Base-by-base conservation (phyloP, 305 asterid species). In the Striga hermonthica region DNA sequence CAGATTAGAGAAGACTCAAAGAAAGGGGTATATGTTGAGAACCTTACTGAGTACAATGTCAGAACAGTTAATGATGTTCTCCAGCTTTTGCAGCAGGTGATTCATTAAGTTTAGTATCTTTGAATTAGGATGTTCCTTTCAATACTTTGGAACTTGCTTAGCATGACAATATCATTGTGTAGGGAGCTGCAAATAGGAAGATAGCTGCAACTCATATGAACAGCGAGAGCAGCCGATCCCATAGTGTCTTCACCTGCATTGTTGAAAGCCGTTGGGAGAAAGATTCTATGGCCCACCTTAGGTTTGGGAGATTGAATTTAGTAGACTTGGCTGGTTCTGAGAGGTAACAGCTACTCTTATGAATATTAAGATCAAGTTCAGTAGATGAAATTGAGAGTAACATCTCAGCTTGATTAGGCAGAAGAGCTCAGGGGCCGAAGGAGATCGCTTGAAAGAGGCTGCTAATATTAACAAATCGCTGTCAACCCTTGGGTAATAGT, bases 301-400 rank as follows among this genome's bases (percentile, higher is more conserved):
- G 95, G 73, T 90, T 87, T 77, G 94, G 88, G 68, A 90, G 91
- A 67, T 71, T 87, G 74, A 90, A 90, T 76, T 75, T 90, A 74
- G 97, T 87, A 52, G 97, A 90, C 76, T 80, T 87, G 61, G 94
- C 97, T 82, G 97, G 97, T 66, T 87, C 97, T 66, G 95, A 90
- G 74, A 90, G 97, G 94, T 90, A 80, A 71, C 11, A 56, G 6
- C 63, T 22, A 13, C 53, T 75, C 60, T 69, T 48, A 47, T 56
- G 31, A 58, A 60, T 59, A 60, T 31, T 65, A 67, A 67, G 64
- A 62, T 66, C 67, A 55, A 22, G 39, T 45, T 64, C 75, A 50
- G 58, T 28, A 57, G 52, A 45, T 41, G 8, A 12, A 60, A 36
- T 12, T 64, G 45, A 68, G 60, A 57, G 43, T 73, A 54, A 74